phyloP scores from a whole-genome alignment of 495 filamentous ascomycete genomes.

The Neurospora sp. region DNA sequence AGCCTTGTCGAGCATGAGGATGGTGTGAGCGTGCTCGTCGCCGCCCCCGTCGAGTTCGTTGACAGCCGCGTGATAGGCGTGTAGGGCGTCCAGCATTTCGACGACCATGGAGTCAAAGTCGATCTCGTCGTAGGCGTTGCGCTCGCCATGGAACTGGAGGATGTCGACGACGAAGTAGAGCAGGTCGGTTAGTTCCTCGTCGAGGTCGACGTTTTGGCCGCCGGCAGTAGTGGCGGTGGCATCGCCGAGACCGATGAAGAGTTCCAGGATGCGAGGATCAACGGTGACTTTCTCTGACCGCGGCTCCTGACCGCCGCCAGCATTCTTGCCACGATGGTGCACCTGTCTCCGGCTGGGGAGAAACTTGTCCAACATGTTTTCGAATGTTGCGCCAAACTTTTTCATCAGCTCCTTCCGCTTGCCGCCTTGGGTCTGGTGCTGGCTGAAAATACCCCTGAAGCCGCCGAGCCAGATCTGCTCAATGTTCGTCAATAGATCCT shows the following conservation, averaged over 20 bases:
- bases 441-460: conserved; percentile 83
- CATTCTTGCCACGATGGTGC: conserved; percentile 33
- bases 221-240: conserved; percentile 34
- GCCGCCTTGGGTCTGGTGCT: conserved; percentile 29
- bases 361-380: conserved; percentile 74
- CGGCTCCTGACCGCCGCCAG: conserved; percentile 13
- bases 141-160: conserved; percentile 90
- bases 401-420: conserved; percentile 51
- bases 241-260: conserved; percentile 80
- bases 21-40: conserved; percentile 55
- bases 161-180: conserved; percentile 96
- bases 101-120: conserved; percentile 87
- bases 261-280: conserved; percentile 68
- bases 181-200: conserved; percentile 78
- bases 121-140: conserved; percentile 95
- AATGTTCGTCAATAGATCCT: conserved; percentile 70
- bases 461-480: conserved; percentile 93
- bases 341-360: conserved; percentile 71
- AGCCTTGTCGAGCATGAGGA: conserved; percentile 86
- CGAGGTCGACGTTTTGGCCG: conserved; percentile 53
- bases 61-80: conserved; percentile 58
- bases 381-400: conserved; percentile 65
- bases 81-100: conserved; percentile 70
- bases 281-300: conserved; percentile 41
- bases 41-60: conserved; percentile 21